Evolutionary conservation across 2,329 filamentous ascomycete genomes (phyloP), one percentile per base, ranked within the genome.

Genomic region (Botryotinia convoluta): DNA sequence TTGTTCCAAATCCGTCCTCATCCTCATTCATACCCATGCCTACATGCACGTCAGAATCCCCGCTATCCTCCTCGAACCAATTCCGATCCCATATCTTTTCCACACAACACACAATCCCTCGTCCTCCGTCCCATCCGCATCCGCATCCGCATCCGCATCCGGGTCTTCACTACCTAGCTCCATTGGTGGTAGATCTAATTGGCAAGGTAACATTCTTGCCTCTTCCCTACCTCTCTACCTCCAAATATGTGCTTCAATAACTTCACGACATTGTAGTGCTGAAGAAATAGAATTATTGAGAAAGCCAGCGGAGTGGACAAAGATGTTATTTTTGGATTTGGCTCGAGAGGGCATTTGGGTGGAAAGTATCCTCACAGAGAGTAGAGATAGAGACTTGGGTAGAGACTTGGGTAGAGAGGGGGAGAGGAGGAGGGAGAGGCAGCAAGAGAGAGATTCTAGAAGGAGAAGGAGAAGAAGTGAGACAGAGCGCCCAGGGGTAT

Each of bases 191-290:
- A 42, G 39, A 51, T 69, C 65, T 48, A 57, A 29, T 14, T 69
- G 65, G 65, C 65, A 69, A 69, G 65, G 65, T 26, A 69, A 37
- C 22, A 69, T 69, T 35, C 65, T 69, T 35, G 32, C 65, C 45
- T 57, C 65, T 29, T 57, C 65, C 54, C 44, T 69, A 35, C 65
- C 65, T 18, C 32, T 57, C n/a, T 69, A 69, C 8, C 48, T 69
- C 29, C 65, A 54, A 5, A 57, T 69, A 42, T 69, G 65, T n/a
- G 45, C 65, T 37, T 39, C 65, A 14, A 48, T 42, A 35, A 69
- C 32, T 20, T 29, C 32, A 32, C 48, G 32, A 0, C 65, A 69
- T 22, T 14, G 32, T 42, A 57, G 65, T 32, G 16, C 14, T 4
- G 65, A 57, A 37, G 65, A 69, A 29, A 57, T 20, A 14, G 22